Percentiles rank a stretch among this genome's conserved stretches.
Evolutionary conservation across 148 eudicot species (phyloP).

Genomic region (Gaultheria prostrata): DNA sequence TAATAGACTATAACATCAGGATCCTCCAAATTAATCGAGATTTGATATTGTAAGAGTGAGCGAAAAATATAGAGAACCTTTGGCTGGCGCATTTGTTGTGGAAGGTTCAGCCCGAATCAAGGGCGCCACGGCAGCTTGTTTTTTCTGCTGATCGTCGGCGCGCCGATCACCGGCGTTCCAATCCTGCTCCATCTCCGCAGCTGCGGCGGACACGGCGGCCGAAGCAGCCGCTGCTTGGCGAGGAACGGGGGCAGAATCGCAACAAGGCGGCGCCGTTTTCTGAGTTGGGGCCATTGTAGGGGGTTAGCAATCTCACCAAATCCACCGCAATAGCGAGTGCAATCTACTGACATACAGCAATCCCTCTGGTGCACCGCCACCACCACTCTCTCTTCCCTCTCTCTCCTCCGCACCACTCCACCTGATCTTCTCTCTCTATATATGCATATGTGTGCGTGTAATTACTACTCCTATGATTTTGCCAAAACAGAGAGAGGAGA

Average conservation of each 20-base stretch:
- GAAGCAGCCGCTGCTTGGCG: slow-evolving; percentile 20
- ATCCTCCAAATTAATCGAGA: background rate
- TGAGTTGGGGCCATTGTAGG: slow-evolving; percentile 67
- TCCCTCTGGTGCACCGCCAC: slow-evolving; percentile 10
- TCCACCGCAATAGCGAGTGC: slow-evolving; percentile 44
- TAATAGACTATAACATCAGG: background rate
- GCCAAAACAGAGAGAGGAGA: background rate
- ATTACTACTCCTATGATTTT: no score
- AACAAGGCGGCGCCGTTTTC: slow-evolving; percentile 53
- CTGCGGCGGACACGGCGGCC: slow-evolving; percentile 19
- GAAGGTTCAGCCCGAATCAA: slow-evolving; percentile 42
- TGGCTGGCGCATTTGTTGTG: slow-evolving; percentile 32
- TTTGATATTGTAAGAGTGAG: background rate
- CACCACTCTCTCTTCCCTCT: slow-evolving; percentile 9
- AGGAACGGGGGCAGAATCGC: slow-evolving; percentile 22
- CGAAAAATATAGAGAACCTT: slow-evolving; percentile 27
- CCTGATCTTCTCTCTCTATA: slow-evolving; percentile 19
- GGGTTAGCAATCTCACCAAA: slow-evolving; percentile 59
- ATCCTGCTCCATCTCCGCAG: slow-evolving; percentile 26
- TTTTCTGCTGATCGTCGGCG: slow-evolving; percentile 22
- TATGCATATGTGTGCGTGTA: background rate
- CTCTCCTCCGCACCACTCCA: background rate
- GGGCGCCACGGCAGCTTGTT: slow-evolving; percentile 26
- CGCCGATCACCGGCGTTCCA: slow-evolving; percentile 22
- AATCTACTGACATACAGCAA: slow-evolving; percentile 73